Evolutionary conservation across 2,329 filamentous ascomycete species (phyloP), one percentile per base, ranked within the genome.

Genomic region (Clarireedia monteithiana): DNA sequence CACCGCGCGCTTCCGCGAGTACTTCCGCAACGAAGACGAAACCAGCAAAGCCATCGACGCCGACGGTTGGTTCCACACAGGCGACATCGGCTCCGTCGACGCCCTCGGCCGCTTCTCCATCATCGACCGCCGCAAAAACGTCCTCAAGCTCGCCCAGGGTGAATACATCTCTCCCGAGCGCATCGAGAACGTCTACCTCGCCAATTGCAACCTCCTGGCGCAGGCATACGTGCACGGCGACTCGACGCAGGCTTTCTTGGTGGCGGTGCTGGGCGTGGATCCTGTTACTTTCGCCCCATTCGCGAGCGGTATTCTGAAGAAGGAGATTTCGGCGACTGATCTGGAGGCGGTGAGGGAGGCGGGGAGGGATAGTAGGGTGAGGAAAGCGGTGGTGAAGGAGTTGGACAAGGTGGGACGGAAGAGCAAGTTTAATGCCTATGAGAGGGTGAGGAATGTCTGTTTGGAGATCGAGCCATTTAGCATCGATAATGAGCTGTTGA

Each of bases 151-250:
- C 55, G 86, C 92, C 0, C 94, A 99, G 73, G 94, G 94, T 71
- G 94, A 99, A 75, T 99, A 99, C 74, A 90, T 99, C 67, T 96
- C 91, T 1, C 94, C 94, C 14, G 94, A 99, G 75, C 89, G 91
- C 56, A 89, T 99, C 68, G 94, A 99, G 77, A 96, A 96, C 70
- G 87, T 96, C 38, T 95, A 91, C 71, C 78, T 95, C 60, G 89
- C 88, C 60, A 91, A 87, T 73, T 85, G 85, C 60, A 86, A 82
- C 62, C 84, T 91, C 64, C 75, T 97, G 26, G 81, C 84, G 23
- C 86, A 87, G 68, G 91, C 86, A 2, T 96, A 89, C 68, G 89
- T 97, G 26, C 92, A 99, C 73, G 94, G 94, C 42, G 92, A 97
- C 69, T 83, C 84, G 59, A 80, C 86, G 59, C 85, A 97, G 75